Evolutionary conservation across 208 protist genomes (phyloP).

Genomic region (Phytomonas francai): DNA sequence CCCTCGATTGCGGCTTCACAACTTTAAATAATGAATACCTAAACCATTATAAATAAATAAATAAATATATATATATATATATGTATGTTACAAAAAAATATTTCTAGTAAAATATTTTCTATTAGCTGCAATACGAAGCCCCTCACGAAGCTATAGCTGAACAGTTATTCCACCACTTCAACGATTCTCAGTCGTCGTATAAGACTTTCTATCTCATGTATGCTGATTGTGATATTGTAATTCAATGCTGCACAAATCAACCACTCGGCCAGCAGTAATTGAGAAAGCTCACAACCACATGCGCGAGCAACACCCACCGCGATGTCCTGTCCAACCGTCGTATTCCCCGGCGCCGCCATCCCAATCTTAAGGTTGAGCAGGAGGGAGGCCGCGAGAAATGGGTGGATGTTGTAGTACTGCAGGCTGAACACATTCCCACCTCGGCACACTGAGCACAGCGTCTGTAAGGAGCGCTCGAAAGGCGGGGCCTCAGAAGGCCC

Average conservation of each 20-base stretch:
- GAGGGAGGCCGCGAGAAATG: conserved; percentile 27
- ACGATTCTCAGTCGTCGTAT: conserved; percentile 21
- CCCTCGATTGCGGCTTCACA: background rate
- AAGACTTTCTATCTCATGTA: conserved; percentile 17
- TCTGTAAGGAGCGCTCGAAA: conserved; percentile 3
- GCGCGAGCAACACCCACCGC: conserved; percentile 13
- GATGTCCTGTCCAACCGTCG: conserved; percentile 14
- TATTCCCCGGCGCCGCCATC: conserved; percentile 14
- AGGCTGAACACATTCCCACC: conserved; percentile 21
- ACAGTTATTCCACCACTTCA: background rate
- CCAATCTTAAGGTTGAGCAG: conserved; percentile 33
- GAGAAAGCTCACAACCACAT: conserved; percentile 19
- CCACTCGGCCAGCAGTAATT: conserved; percentile 20
- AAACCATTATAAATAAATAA: background rate
- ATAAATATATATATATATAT: too few relatives aligned
- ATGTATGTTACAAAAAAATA: background rate
- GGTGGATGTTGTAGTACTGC: conserved; percentile 34
- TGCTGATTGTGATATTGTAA: conserved; percentile 22
- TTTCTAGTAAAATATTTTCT: background rate
- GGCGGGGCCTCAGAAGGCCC: background rate
- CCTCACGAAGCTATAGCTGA: background rate
- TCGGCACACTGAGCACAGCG: conserved; percentile 18
- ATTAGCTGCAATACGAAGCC: background rate
- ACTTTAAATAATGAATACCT: background rate
- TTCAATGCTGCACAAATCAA: conserved; percentile 31